Evolutionary conservation across 805 yeast species (phyloP).

Genomic region (Lipomyces mesembrius): DNA sequence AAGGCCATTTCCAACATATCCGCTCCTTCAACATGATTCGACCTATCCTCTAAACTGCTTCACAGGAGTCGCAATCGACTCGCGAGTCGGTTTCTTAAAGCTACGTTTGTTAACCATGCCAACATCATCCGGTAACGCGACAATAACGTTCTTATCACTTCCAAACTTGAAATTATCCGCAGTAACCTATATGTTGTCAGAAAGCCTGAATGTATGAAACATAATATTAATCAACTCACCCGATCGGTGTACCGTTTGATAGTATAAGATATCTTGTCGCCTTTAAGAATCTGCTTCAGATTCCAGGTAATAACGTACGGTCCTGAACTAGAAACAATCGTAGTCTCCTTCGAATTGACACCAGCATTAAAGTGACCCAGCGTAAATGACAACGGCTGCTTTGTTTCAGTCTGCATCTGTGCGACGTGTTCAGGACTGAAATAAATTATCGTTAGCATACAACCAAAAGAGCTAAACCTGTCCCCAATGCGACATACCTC

Average conservation of each 20-base stretch:
- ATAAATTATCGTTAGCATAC: conserved; percentile 41
- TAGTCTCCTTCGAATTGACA: conserved; percentile 63
- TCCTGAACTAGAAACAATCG: conserved; percentile 78
- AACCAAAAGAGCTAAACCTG: background rate
- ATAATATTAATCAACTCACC: background rate
- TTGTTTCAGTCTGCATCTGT: conserved; percentile 57
- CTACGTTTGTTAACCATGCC: conserved; percentile 66
- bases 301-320: conserved; percentile 86
- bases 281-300: conserved; percentile 59
- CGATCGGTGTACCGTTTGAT: conserved; percentile 65
- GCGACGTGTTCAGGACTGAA: conserved; percentile 75
- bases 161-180: conserved; percentile 82
- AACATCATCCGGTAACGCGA: conserved; percentile 74
- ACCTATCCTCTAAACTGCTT: conserved; percentile 20
- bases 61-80: conserved; percentile 50
- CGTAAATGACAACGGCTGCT: conserved; percentile 61
- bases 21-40: background rate
- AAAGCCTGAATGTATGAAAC: background rate
- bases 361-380: conserved; percentile 80
- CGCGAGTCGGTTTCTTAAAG: conserved; percentile 61
- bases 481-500: background rate
- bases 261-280: conserved; percentile 60
- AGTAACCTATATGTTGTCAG: conserved; percentile 48
- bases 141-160: conserved; percentile 68
- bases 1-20: background rate